Evolutionary conservation across 2,329 filamentous ascomycete genomes (phyloP).

Genomic region (Xylaria sp.): DNA sequence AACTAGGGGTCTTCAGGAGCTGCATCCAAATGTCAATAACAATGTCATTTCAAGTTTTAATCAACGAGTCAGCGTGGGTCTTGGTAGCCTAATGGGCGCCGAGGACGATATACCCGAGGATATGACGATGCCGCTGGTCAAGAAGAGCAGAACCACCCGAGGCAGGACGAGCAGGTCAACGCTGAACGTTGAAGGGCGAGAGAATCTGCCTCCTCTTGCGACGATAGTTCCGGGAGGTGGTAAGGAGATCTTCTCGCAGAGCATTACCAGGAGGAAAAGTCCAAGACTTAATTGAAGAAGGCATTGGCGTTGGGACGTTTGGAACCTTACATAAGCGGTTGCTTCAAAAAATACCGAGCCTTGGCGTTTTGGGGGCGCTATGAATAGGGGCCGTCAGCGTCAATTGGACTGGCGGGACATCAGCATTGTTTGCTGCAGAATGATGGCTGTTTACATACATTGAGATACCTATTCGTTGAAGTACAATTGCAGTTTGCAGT

Average conservation of each 20-base stretch:
- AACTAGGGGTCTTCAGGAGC: conserved; percentile 63
- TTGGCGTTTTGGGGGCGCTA: conserved; percentile 14
- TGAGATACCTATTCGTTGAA: conserved; percentile 3
- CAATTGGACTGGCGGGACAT: neutral
- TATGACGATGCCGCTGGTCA: conserved; percentile 58
- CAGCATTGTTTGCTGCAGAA: neutral
- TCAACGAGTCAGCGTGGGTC: conserved; percentile 48
- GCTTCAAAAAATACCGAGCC: conserved; percentile 1
- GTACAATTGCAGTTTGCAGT: conserved; percentile 19
- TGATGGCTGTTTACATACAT: neutral
- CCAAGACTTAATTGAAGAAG: conserved; percentile 55
- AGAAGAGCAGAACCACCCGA: conserved; percentile 55
- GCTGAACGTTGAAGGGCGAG: conserved; percentile 56
- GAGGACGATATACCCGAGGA: conserved; percentile 48
- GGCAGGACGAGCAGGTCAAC: conserved; percentile 52
- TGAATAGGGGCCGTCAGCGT: conserved; percentile 1
- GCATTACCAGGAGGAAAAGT: conserved; percentile 64
- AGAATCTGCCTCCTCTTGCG: conserved; percentile 59
- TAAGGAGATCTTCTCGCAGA: conserved; percentile 56
- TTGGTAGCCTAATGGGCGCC: conserved; percentile 31
- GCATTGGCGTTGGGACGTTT: neutral
- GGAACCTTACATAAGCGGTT: neutral
- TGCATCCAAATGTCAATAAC: conserved; percentile 61
- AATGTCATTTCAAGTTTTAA: conserved; percentile 57
- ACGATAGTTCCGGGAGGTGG: conserved; percentile 45